phyloP scores from a whole-genome alignment of 805 yeast genomes.

The Saturnispora silvae region DNA sequence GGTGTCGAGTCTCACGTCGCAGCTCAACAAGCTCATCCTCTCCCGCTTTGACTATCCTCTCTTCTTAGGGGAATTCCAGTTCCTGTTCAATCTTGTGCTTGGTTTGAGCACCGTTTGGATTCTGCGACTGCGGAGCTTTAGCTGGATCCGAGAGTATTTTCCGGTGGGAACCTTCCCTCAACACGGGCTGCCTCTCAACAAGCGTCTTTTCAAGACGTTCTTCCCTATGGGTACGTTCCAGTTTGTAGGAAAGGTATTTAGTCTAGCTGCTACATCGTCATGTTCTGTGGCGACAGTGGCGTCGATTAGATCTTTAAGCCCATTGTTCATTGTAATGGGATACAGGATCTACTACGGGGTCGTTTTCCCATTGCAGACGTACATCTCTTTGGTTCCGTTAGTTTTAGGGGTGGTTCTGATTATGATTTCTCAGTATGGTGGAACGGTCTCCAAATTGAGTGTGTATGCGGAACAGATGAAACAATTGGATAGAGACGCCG shows the following conservation, averaged over 20 bases:
- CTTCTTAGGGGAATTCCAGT: constrained; percentile 56
- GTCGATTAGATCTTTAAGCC: constrained; percentile 58
- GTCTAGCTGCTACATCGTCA: constrained; percentile 52
- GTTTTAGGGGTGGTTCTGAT: constrained; percentile 43
- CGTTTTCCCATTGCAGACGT: constrained; percentile 38
- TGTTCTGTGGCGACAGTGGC: constrained; percentile 64
- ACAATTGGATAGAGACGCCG: constrained; percentile 1
- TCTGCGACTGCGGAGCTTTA: constrained; percentile 9
- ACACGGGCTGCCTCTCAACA: constrained; percentile 21
- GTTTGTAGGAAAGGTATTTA: constrained; percentile 52
- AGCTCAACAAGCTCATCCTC: constrained; percentile 47
- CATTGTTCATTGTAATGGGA: constrained; percentile 46
- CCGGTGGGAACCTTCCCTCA: constrained; percentile 48
- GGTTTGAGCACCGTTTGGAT: constrained; percentile 15
- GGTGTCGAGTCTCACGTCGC: constrained; percentile 54
- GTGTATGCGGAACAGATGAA: constrained; percentile 8
- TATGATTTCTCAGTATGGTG: constrained; percentile 25
- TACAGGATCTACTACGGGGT: constrained; percentile 45
- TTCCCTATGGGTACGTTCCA: constrained; percentile 60
- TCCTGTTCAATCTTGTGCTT: constrained; percentile 35
- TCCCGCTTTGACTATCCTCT: constrained; percentile 49
- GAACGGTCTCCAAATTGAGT: neutral
- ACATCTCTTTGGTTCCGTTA: constrained; percentile 41
- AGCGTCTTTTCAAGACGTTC: constrained; percentile 36
- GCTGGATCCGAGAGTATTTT: constrained; percentile 21